Conservation (phyloP, 305 asterid species). For the Fraxinus dipetala region DNA sequence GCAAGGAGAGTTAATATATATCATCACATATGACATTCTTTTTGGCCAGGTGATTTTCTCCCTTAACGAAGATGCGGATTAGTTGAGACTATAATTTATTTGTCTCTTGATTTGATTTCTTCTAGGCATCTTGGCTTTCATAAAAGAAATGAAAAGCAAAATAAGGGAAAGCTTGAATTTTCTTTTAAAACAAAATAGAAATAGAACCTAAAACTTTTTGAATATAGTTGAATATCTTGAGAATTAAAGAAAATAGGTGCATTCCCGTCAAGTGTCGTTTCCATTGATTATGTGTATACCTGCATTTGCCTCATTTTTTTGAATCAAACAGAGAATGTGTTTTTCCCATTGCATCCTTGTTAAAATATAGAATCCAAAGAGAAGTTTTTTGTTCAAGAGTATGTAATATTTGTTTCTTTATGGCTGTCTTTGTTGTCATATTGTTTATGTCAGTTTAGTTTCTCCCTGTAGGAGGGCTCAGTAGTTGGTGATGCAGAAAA, state of each 20-base stretch:
- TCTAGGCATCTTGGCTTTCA: not conserved
- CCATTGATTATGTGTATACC: not conserved
- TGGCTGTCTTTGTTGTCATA: slow-evolving; percentile 17
- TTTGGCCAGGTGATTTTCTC: slow-evolving; percentile 68
- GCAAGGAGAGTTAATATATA: slow-evolving; percentile 68
- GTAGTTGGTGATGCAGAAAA: slow-evolving; percentile 85
- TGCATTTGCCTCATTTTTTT: not conserved
- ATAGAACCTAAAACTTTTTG: not conserved
- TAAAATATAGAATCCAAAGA: not conserved
- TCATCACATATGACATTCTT: slow-evolving; percentile 72
- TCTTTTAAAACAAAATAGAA: not conserved
- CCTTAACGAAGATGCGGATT: not conserved
- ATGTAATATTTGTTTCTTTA: not conserved
- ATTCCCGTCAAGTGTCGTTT: not conserved
- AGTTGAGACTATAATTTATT: not conserved
- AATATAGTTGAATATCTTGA: not conserved
- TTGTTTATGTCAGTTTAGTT: not conserved
- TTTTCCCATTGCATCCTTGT: not conserved
- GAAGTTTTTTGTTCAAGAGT: not conserved
- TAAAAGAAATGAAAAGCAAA: not conserved
- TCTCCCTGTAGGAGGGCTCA: slow-evolving; percentile 49
- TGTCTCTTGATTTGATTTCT: not conserved
- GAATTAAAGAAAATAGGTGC: not conserved
- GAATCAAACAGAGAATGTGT: not conserved
- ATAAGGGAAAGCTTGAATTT: not conserved